A percentile compares a stretch with the other conserved stretches of the same genome.
Evolutionary conservation across 2,329 filamentous ascomycete species (phyloP).

Genomic region (Rasamsonia emersonii): DNA sequence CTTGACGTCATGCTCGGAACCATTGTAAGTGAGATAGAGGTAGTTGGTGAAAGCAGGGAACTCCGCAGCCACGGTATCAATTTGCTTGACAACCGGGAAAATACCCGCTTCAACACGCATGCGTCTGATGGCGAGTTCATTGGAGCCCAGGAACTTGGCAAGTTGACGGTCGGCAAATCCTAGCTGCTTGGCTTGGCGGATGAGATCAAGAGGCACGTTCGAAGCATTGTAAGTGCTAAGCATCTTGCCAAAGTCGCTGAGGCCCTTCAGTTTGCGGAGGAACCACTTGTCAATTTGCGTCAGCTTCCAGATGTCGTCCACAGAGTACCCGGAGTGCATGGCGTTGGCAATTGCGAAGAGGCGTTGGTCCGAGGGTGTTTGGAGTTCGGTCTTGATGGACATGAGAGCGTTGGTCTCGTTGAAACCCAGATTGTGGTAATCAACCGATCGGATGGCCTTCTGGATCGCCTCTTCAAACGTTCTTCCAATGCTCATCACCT

Average conservation of each 20-base stretch:
- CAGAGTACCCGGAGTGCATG: constrained; percentile 86
- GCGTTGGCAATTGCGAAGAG: constrained; percentile 97
- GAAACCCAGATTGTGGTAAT: constrained; percentile 92
- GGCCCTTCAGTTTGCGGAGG: constrained; percentile 77
- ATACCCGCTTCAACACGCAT: constrained; percentile 80
- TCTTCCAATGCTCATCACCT: constrained; percentile 96
- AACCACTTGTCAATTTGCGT: constrained; percentile 99
- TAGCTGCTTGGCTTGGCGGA: constrained; percentile 81
- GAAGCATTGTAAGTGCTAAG: constrained; percentile 62
- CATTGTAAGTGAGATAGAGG: constrained; percentile 93
- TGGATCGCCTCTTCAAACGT: constrained; percentile 98
- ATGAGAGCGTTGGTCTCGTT: constrained; percentile 86
- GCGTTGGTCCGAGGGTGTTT: constrained; percentile 94
- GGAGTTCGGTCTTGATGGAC: constrained; percentile 91
- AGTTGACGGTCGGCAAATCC: constrained; percentile 93
- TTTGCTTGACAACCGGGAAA: constrained; percentile 88
- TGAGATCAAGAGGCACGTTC: constrained; percentile 53
- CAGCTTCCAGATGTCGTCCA: constrained; percentile 96
- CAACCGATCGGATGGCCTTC: constrained; percentile 91
- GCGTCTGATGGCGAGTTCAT: constrained; percentile 80
- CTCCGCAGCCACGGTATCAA: constrained; percentile 95
- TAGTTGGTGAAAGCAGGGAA: constrained; percentile 95
- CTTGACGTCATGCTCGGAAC: constrained; percentile 68
- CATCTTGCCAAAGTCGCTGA: constrained; percentile 78
- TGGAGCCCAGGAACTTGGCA: constrained; percentile 88